Base-by-base conservation (phyloP, 495 filamentous ascomycete genomes). In the Penicillium pancosmium region DNA sequence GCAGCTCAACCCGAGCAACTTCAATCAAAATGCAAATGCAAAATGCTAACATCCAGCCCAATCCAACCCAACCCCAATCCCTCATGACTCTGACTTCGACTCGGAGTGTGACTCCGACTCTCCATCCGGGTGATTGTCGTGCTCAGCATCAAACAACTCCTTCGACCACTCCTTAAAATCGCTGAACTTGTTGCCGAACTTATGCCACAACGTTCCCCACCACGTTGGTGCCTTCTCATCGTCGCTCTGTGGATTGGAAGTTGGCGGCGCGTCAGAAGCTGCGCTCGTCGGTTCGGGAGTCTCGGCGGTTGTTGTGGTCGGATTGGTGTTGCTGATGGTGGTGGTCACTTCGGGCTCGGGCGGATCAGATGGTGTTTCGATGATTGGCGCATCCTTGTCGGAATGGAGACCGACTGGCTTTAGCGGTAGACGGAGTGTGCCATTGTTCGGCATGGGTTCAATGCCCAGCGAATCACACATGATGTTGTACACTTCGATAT, bases 401-500 rank as follows among this genome's bases (percentile, higher is more conserved):
- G 82, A 84, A 68, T 93, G 90, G 8, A 88, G 72, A 1, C 88
- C 91, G 3, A 87, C 68, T 5, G 90, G 79, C 64, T 84, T 82
- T 23, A 97, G 71, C 12, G 90, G 90, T 0, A 96, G 82, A 18
- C 89, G 86, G 18, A 97, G 68, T 0, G 92, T 97, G n/a, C 93
- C 92, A 67, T 96, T 96, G 67, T 93, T 94, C 0, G 89, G 81
- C 25, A 77, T 80, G 0, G 88, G 87, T 7, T 68, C 61, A 50
- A 97, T 75, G 6, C 86, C 87, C 34, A 97, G 68, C 2, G 88
- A 89, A 64, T 96, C 91, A 65, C 92, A 98, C 34, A 99, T 70
- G 51, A 98, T 90, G 62, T 96, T 95, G 68, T 98, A 98, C 1
- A 99, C 91, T 62, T 99, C 92, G 55, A 81, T 90, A 59, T 99